Percentiles rank a stretch among this genome's conserved stretches.
phyloP scores from a whole-genome alignment of 2,329 filamentous ascomycete genomes.

The Arachnomyces sp. region DNA sequence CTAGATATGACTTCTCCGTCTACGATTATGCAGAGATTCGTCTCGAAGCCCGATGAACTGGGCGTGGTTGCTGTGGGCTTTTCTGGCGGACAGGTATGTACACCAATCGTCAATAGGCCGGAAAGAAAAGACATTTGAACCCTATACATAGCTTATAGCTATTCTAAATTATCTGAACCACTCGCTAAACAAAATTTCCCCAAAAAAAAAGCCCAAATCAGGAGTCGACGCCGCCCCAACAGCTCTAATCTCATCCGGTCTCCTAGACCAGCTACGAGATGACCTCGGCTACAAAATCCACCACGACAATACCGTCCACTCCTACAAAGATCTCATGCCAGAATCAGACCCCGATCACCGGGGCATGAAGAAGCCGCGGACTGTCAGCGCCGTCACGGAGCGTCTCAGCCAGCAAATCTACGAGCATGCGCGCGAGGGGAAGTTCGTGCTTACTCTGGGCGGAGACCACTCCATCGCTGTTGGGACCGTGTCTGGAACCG shows the following conservation, averaged over 20 bases:
- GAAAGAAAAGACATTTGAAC: constrained; percentile 1
- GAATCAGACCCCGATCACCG: constrained; percentile 59
- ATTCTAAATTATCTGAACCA: too few relatives aligned
- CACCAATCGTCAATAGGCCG: background rate
- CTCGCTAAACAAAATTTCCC: constrained; percentile 9
- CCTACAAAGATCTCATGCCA: constrained; percentile 69
- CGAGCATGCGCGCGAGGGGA: constrained; percentile 70
- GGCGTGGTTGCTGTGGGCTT: constrained; percentile 94
- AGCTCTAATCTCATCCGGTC: constrained; percentile 79
- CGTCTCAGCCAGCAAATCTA: constrained; percentile 80
- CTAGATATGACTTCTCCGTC: constrained; percentile 47
- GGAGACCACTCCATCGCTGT: constrained; percentile 97
- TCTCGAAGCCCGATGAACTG: constrained; percentile 69
- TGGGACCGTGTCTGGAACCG: constrained; percentile 80
- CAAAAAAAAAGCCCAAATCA: constrained; percentile 61
- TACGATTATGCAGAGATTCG: constrained; percentile 63
- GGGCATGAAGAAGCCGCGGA: constrained; percentile 87
- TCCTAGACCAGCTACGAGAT: constrained; percentile 72
- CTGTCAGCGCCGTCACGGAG: constrained; percentile 77
- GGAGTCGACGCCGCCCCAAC: constrained; percentile 87
- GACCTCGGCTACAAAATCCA: constrained; percentile 85
- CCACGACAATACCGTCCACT: constrained; percentile 75
- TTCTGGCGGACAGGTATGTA: constrained; percentile 81
- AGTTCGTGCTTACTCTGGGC: constrained; percentile 85
- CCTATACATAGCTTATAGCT: background rate